Base-by-base conservation (phyloP, 495 filamentous ascomycete species). In the Diplogelasinospora grovesii region DNA sequence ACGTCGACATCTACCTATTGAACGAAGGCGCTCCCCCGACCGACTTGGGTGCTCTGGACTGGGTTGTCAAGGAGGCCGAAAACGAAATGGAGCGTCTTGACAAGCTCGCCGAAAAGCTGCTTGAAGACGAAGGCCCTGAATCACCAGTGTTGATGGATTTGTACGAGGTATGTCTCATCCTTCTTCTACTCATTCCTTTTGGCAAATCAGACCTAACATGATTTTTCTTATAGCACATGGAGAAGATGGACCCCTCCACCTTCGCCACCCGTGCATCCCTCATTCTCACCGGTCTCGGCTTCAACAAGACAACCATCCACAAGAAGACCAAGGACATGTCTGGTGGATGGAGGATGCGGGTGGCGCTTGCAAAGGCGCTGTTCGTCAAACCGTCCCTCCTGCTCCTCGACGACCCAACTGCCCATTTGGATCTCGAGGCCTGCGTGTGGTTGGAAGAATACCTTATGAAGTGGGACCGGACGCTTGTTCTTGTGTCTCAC, bases 311-410 rank as follows among this genome's bases (percentile, higher is more conserved):
- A 21, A 99, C 92, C 22, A 97, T 99, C 57, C 71, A 90, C 64
- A 99, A 99, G 78, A 93, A 86, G 77, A 99, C 92, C 48, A 99
- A 95, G 79, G 92, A 99, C 57, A 99, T 99, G 92, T 99, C 92
- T 50, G 92, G 92, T 83, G 92, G 92, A 47, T 99, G 92, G 92
- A 79, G 93, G 71, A 99, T 99, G 92, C 85, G 92, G 76, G 92
- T 99, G 21, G 92, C 92, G 22, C 79, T 99, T 27, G 92, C 75
- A 54, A 99, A 97, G 75, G 93, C 92, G 21, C 82, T 99, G 33
- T 99, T 99, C 73, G 90, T 99, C 64, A 93, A 90, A 76, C 92
- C 92, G 16, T 89, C 87, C 5, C 74, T 99, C 25, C 78, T 99
- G 13, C 77, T 99, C 32, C 88, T 99, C 48, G 92, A 99, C 63